A percentile compares a stretch with the other conserved stretches of the same genome.
Evolutionary conservation across 1,284 basidiomycete genomes (phyloP).

Genomic region (Rhodotorula mucilaginosa): DNA sequence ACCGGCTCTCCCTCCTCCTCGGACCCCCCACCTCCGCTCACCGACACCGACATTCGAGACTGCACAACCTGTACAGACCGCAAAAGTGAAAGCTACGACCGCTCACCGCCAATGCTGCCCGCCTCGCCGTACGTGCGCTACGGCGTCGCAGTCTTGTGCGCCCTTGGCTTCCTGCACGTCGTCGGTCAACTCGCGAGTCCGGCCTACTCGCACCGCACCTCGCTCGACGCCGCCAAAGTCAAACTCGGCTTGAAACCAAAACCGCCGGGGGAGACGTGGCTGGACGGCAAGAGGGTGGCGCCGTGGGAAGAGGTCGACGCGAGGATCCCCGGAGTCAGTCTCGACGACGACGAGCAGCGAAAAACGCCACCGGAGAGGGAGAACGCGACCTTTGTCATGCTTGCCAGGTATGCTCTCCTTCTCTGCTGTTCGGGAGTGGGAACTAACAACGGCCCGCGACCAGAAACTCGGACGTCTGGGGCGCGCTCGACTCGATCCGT

Average conservation of each 20-base stretch:
- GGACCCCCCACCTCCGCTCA: not conserved
- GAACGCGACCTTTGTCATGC: slow-evolving; percentile 38
- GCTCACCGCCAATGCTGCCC: not conserved
- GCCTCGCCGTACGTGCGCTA: slow-evolving; percentile 13
- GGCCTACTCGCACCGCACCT: slow-evolving; percentile 12
- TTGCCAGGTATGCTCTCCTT: slow-evolving; percentile 38
- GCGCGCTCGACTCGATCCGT: slow-evolving; percentile 43
- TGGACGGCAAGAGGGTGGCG: not conserved
- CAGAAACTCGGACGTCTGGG: slow-evolving; percentile 47
- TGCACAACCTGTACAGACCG: too few species aligned
- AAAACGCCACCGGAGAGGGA: not conserved
- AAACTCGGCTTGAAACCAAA: slow-evolving; percentile 2
- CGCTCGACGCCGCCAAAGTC: slow-evolving; percentile 10
- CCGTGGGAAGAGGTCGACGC: slow-evolving; percentile 7
- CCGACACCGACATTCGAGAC: not conserved
- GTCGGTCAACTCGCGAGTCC: slow-evolving; percentile 1
- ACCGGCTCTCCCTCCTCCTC: too few species aligned
- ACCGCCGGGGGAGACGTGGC: slow-evolving; percentile 5
- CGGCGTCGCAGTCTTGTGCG: not conserved
- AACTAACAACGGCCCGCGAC: not conserved
- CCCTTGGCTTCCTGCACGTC: slow-evolving; percentile 15
- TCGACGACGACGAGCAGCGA: not conserved
- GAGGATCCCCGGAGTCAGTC: too few species aligned
- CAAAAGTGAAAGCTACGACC: too few species aligned
- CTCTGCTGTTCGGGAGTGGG: not conserved